Conservation (phyloP, 2,329 filamentous ascomycete genomes). For the Atkinsonella hypoxylon region DNA sequence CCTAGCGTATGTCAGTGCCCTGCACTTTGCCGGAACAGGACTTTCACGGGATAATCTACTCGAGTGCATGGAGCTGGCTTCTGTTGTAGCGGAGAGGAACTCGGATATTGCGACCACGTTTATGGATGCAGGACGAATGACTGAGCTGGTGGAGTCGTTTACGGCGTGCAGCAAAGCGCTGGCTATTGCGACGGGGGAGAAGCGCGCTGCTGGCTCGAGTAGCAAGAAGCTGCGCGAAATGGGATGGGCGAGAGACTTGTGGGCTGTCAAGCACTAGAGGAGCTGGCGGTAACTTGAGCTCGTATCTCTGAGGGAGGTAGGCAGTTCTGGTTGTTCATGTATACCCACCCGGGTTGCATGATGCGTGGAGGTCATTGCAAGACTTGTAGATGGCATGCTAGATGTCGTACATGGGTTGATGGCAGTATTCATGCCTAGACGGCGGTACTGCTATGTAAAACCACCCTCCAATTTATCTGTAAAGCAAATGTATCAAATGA, state of each 20-base stretch:
- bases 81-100: constrained; percentile 57
- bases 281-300: background rate
- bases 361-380: background rate
- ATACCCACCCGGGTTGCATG: no score
- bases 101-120: constrained; percentile 57
- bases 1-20: constrained; percentile 68
- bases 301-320: no score
- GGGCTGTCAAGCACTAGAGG: constrained; percentile 35
- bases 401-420: background rate
- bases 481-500: no score
- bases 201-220: constrained; percentile 34
- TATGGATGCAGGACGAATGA: constrained; percentile 52
- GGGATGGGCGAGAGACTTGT: constrained; percentile 52
- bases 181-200: constrained; percentile 42
- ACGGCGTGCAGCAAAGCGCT: constrained; percentile 66
- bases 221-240: constrained; percentile 49
- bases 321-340: no score
- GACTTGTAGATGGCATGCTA: background rate
- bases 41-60: constrained; percentile 66
- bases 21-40: constrained; percentile 67
- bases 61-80: constrained; percentile 77
- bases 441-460: no score
- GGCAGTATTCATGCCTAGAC: no score
- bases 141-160: constrained; percentile 64
- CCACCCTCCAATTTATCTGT: no score